Evolutionary conservation across 73 alveolate species (phyloP).

Genomic region (Paramecium bursaria): DNA sequence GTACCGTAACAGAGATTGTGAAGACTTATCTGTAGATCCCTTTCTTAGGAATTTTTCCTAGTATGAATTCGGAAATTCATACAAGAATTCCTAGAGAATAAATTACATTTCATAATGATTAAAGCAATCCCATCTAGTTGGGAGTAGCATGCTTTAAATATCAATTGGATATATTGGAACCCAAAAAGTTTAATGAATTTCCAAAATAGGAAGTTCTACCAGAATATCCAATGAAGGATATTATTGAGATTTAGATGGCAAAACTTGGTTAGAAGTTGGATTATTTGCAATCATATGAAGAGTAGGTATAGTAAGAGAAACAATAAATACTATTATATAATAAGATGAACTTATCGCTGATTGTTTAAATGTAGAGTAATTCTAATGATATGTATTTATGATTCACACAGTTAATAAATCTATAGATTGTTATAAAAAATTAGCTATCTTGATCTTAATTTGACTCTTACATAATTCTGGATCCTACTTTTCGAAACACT

Average conservation of each 20-base stretch:
- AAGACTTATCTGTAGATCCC: slow-evolving; percentile 30
- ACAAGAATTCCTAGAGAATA: background rate
- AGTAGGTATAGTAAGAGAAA: too few species aligned
- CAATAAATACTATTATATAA: too few species aligned
- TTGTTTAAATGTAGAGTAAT: too few species aligned
- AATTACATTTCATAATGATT: slow-evolving; percentile 50
- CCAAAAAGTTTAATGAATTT: background rate
- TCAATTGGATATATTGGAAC: slow-evolving; percentile 1
- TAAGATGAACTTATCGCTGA: too few species aligned
- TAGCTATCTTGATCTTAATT: too few species aligned
- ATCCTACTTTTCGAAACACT: too few species aligned
- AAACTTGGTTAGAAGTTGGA: too few species aligned
- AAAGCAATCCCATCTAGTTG: slow-evolving; percentile 39
- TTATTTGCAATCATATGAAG: too few species aligned
- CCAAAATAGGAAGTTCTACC: slow-evolving; percentile 35
- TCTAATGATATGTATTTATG: too few species aligned
- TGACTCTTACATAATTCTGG: too few species aligned
- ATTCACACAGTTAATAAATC: too few species aligned
- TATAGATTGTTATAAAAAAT: too few species aligned
- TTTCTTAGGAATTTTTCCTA: slow-evolving; percentile 4
- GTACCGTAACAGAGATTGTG: slow-evolving; percentile 36
- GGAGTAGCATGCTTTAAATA: slow-evolving; percentile 56
- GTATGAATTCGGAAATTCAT: background rate
- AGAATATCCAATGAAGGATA: background rate
- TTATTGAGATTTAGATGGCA: background rate